Percentiles rank a stretch among this genome's conserved stretches.
phyloP scores from a whole-genome alignment of 2,329 filamentous ascomycete genomes.

The Trichophyton verrucosum region DNA sequence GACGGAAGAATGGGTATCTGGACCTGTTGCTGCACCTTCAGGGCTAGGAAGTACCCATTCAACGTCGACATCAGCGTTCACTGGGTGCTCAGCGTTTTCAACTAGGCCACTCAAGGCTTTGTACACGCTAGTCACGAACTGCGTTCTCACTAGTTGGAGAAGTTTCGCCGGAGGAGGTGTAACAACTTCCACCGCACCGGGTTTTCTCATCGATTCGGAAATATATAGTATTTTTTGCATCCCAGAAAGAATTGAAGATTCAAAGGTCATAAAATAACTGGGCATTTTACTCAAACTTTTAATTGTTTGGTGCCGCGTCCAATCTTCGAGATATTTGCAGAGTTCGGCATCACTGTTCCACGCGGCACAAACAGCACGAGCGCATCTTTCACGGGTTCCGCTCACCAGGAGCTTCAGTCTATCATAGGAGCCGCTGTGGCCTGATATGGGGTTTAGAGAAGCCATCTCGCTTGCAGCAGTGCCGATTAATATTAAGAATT shows the following conservation, averaged over 20 bases:
- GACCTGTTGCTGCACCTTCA: slow-evolving; percentile 18
- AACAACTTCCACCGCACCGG: slow-evolving; percentile 63
- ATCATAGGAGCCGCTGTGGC: slow-evolving; percentile 48
- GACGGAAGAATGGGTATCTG: slow-evolving; percentile 27
- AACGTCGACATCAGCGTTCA: slow-evolving; percentile 46
- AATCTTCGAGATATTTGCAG: slow-evolving; percentile 85
- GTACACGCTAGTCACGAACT: slow-evolving; percentile 89
- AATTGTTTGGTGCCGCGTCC: slow-evolving; percentile 70
- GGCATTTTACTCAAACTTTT: slow-evolving; percentile 89
- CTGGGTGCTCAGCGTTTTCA: slow-evolving; percentile 77
- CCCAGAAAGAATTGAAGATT: slow-evolving; percentile 65
- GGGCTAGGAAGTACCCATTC: slow-evolving; percentile 40
- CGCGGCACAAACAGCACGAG: slow-evolving; percentile 71
- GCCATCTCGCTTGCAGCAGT: slow-evolving; percentile 78
- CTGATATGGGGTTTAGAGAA: slow-evolving; percentile 54
- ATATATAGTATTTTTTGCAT: slow-evolving; percentile 96
- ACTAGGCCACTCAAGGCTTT: slow-evolving; percentile 92
- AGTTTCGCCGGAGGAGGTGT: slow-evolving; percentile 75
- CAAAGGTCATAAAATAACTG: slow-evolving; percentile 69
- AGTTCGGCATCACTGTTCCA: slow-evolving; percentile 93
- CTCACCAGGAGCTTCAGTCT: slow-evolving; percentile 63
- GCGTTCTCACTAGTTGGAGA: slow-evolving; percentile 76
- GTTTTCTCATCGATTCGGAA: slow-evolving; percentile 66
- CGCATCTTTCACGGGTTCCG: slow-evolving; percentile 68
- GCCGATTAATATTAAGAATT: slow-evolving; percentile 71